Evolutionary conservation across 1,139 yeast genomes (phyloP).

Genomic region (Geotrichum bryndzae): DNA sequence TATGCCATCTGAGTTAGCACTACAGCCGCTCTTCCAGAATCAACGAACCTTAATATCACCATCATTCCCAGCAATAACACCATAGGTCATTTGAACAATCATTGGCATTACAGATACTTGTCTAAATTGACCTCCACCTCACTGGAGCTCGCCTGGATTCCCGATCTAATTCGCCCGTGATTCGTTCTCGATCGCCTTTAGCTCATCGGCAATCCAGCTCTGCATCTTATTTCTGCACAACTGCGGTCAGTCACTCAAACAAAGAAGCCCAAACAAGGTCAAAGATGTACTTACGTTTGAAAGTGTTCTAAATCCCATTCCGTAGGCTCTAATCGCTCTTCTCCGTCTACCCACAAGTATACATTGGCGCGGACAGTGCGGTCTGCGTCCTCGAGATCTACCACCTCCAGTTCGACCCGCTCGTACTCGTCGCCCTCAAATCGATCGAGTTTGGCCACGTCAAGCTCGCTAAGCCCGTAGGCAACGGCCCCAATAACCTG

Average conservation of each 20-base stretch:
- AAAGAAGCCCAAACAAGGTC: neutral
- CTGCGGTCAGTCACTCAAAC: neutral
- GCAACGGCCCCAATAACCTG: slow-evolving; percentile 31
- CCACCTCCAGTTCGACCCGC: slow-evolving; percentile 24
- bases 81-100: too few species aligned
- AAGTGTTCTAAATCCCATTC: slow-evolving; percentile 13
- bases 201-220: slow-evolving; percentile 10
- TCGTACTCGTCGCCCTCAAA: slow-evolving; percentile 35
- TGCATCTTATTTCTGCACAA: slow-evolving; percentile 8
- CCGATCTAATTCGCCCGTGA: slow-evolving; percentile 7
- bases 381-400: slow-evolving; percentile 20
- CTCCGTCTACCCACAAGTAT: slow-evolving; percentile 28
- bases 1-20: too few species aligned
- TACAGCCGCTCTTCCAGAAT: too few species aligned
- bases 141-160: slow-evolving; percentile 1
- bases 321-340: neutral
- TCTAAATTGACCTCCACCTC: too few species aligned
- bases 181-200: slow-evolving; percentile 6
- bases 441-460: slow-evolving; percentile 26
- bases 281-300: slow-evolving; percentile 1
- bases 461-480: slow-evolving; percentile 24
- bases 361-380: slow-evolving; percentile 21
- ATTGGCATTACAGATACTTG: too few species aligned
- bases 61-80: too few species aligned
- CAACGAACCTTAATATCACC: too few species aligned